Base-by-base conservation (phyloP, 805 yeast genomes). In the Saturnispora gosingensis region DNA sequence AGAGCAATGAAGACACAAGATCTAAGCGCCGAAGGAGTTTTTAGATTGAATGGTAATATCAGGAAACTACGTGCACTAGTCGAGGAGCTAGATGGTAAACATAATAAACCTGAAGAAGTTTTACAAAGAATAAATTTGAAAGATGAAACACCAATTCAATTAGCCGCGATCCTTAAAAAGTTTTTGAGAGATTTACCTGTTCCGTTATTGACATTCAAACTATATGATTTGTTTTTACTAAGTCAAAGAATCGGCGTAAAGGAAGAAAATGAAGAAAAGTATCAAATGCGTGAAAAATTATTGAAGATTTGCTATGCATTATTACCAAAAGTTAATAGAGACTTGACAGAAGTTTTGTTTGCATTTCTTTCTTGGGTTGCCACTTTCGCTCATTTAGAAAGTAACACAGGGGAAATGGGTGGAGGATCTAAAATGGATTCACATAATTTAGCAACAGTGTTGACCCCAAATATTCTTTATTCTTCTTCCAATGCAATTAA, bases 11-110 rank as follows among this genome's bases (percentile, higher is more conserved):
- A 87, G 49, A 91, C 85, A 54, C 88, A 87, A 74, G 98, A 93
- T 67, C 80, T 91, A 84, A 87, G 97, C 3, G 89, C 83, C 30
- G 99, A 93, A 67, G 99, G 99, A 54, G 84, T 93, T 4, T 93
- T 93, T 76, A 80, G 99, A 61, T 85, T 90, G 63, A 93, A 93
- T 64, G 99, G 99, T 61, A 93, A 93, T 64, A 90, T 93, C 62
- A 81, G 89, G 59, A 77, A 86, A 44, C 72, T 91, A 48, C 80
- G 84, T 58, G 86, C 83, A 57, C 69, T 90, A 53, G 78, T 88
- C 0, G 88, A 81, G 50, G 76, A 72, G 46, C 83, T 91, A 57
- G 93, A 93, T 67, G 72, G 75, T 44, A 48, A 53, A 46, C 96
- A 49, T 38, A 44, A 35, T 27, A 74, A 77, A 58, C 96, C 97